Evolutionary conservation across 306 rosid genomes (phyloP), one percentile per base, ranked within the genome.

Genomic region (Lathyrus sativus): DNA sequence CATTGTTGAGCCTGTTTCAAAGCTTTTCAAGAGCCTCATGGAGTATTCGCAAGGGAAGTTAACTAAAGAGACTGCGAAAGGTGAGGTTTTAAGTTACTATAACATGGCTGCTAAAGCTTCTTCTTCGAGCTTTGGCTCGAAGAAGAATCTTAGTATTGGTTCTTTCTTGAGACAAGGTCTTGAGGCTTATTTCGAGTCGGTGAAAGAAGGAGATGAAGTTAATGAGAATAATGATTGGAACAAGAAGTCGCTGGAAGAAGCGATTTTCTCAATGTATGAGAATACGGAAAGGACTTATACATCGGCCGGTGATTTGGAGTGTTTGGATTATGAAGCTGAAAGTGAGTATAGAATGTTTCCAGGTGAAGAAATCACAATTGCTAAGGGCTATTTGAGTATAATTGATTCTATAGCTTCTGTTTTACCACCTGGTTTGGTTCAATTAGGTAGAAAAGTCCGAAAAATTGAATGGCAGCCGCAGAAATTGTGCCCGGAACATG

Each of bases 281-380:
- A 88, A 77, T 61, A 87, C 46, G 12, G 92, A 85, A 74, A 85
- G 99, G 85, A 87, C 97, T 31, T 88, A 90, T 79, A 93, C 99
- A 4, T 85, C 99, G 1, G 96, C 99, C 7, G 91, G 83, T 28
- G 96, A 93, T 48, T 81, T 93, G 33, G 62, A 68, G 10, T 79
- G 77, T 59, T 74, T 93, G 37, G 99, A 93, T 78, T 90, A 82
- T 33, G 59, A 41, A 5, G 88, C 99, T 2, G 99, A 93, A 22
- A 88, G 97, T 18, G 99, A 93, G 73, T 93, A 90, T 72, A 76
- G 38, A 26, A 84, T 93, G 99, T 93, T 89, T 54, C 89, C 96
- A 0, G 99, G 90, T 48, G 77, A 92, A 17, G 98, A 92, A 76
- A 88, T 87, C 78, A 89, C 98, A 28, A 91, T 91, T 70, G 95